These are phyloP conservation scores for Monilinia aucupariae DNA, from an alignment of 2,329 filamentous ascomycete genomes.

Conservation along the genomic window DNA sequence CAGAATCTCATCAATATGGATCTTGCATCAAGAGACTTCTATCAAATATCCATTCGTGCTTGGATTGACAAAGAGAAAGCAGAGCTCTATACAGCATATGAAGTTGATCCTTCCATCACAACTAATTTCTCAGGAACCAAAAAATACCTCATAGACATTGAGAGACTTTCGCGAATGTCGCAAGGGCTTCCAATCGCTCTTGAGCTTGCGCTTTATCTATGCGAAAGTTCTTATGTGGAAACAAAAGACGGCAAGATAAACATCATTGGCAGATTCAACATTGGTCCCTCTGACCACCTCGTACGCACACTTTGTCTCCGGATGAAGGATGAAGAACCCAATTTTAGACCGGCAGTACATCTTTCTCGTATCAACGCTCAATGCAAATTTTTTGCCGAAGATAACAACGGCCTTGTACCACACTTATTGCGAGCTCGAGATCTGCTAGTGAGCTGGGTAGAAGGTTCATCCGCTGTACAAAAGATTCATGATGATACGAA, in stretches of 20 bases:
- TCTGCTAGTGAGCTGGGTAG: neutral
- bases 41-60: neutral
- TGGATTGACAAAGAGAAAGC: neutral
- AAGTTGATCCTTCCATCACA: neutral
- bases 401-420: neutral
- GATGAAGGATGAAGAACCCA: neutral
- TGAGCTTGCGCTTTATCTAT: neutral
- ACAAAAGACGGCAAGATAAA: neutral
- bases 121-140: neutral
- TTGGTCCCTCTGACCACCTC: neutral
- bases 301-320: neutral
- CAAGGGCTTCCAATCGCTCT: neutral
- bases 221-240: neutral
- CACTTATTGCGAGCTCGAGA: neutral
- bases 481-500: neutral
- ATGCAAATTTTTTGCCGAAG: neutral
- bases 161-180: neutral
- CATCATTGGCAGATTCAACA: no score
- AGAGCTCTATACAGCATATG: neutral
- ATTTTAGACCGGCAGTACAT: neutral
- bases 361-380: neutral
- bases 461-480: neutral
- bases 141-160: neutral
- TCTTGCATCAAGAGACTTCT: neutral
- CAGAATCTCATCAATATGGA: neutral